A percentile compares a stretch with the other conserved stretches of the same genome.
Conservation (phyloP, 441 rosid genomes). For the Populus hybrid region DNA sequence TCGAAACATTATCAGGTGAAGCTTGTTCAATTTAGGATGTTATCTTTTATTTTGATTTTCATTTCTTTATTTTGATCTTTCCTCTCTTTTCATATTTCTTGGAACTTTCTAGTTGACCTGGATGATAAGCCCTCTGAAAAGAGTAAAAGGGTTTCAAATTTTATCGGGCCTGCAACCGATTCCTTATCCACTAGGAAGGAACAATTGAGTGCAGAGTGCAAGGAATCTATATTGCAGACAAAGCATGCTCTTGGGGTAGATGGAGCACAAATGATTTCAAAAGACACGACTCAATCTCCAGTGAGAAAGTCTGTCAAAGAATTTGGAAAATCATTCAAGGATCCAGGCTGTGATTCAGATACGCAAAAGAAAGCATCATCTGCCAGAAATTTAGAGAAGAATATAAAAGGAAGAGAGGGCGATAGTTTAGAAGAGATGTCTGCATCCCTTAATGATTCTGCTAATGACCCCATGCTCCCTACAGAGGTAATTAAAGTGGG, state of each 20-base stretch:
- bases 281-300: slow-evolving; percentile 36
- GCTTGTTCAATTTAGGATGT: slow-evolving; percentile 21
- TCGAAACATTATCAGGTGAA: slow-evolving; percentile 90
- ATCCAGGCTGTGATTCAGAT: slow-evolving; percentile 35
- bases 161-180: slow-evolving; percentile 29
- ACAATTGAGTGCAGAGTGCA: slow-evolving; percentile 36
- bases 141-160: slow-evolving; percentile 38
- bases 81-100: slow-evolving; percentile 13
- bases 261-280: slow-evolving; percentile 36
- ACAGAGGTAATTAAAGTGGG: slow-evolving; percentile 54
- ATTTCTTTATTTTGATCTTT: slow-evolving; percentile 17
- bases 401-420: slow-evolving; percentile 41
- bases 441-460: slow-evolving; percentile 41
- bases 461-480: slow-evolving; percentile 52
- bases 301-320: slow-evolving; percentile 41
- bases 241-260: slow-evolving; percentile 38
- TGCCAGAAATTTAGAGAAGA: slow-evolving; percentile 29
- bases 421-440: slow-evolving; percentile 40
- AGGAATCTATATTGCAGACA: slow-evolving; percentile 40
- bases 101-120: slow-evolving; percentile 48
- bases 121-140: slow-evolving; percentile 55
- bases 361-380: slow-evolving; percentile 26
- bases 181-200: slow-evolving; percentile 45
- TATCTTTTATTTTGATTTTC: slow-evolving; percentile 13
- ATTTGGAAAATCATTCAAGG: slow-evolving; percentile 32